These are phyloP conservation scores for Botrytis cinerea DNA, from an alignment of 2,329 filamentous ascomycete genomes.

Conservation along the genomic window DNA sequence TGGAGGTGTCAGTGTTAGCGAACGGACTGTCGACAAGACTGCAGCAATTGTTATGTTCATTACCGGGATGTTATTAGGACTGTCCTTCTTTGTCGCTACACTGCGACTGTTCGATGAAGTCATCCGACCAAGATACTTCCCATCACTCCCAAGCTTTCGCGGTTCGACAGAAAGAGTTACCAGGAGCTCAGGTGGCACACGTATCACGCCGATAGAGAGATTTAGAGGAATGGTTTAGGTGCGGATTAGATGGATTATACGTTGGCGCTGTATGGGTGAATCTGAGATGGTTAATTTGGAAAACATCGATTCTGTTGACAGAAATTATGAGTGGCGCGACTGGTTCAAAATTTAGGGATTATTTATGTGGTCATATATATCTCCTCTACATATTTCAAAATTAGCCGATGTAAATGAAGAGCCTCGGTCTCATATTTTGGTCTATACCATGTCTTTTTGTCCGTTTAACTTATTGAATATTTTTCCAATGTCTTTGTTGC, in stretches of 20 bases:
- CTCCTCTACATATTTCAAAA: not conserved
- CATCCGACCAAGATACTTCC: not conserved
- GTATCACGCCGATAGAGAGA: not conserved
- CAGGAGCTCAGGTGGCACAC: not conserved
- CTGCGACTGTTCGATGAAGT: not conserved
- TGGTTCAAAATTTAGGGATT: not conserved
- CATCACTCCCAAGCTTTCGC: not conserved
- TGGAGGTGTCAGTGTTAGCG: not conserved
- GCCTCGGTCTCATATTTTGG: not conserved
- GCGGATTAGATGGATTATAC: not conserved
- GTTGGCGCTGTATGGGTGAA: not conserved
- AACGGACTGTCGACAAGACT: not conserved
- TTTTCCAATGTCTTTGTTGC: not conserved
- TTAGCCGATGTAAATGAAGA: not conserved
- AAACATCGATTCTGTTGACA: not conserved
- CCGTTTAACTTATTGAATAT: no score
- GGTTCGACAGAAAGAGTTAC: not conserved
- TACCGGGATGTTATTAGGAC: not conserved
- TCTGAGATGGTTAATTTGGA: not conserved
- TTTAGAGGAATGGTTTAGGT: not conserved
- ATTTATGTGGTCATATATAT: not conserved
- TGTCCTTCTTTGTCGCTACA: not conserved
- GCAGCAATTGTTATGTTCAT: conserved; percentile 12
- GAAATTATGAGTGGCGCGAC: not conserved
- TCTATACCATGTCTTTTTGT: not conserved